phyloP scores from a whole-genome alignment of 23 red algal species.

The Agarophyton chilense region DNA sequence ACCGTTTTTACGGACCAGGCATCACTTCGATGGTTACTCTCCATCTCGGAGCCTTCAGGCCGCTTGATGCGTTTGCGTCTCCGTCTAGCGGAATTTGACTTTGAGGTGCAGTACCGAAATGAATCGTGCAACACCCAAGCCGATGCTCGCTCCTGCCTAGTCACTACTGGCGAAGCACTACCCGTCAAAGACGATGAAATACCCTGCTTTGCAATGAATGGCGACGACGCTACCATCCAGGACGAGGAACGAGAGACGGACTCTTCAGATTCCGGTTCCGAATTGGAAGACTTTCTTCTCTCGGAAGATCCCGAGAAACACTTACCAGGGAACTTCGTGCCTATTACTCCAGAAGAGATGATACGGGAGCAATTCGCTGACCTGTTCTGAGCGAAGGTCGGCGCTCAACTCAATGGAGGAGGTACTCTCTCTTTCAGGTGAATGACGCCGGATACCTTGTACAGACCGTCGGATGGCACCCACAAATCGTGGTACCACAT shows the following conservation, averaged over 20 bases:
- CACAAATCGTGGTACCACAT: slow-evolving; percentile 4
- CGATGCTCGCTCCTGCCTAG: neutral
- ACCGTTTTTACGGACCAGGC: neutral
- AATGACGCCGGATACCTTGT: neutral
- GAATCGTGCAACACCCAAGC: neutral
- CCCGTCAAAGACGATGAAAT: too few relatives aligned
- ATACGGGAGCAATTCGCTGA: too few relatives aligned
- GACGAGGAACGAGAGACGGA: too few relatives aligned
- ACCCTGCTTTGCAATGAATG: too few relatives aligned
- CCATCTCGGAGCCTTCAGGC: neutral
- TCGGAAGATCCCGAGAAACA: too few relatives aligned
- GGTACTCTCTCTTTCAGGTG: neutral
- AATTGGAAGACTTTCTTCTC: too few relatives aligned
- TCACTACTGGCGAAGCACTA: too few relatives aligned
- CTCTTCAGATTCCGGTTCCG: too few relatives aligned
- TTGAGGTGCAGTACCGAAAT: neutral
- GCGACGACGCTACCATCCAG: too few relatives aligned
- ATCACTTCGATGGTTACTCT: neutral
- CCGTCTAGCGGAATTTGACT: slow-evolving; percentile 1
- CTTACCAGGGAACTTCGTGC: neutral
- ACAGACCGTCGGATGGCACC: too few relatives aligned
- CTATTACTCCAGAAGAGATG: too few relatives aligned
- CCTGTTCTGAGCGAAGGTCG: neutral
- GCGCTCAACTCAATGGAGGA: neutral
- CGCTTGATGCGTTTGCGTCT: neutral